These are phyloP conservation scores for Cordyceps sp. DNA, from an alignment of 2,329 filamentous ascomycete species.

Conservation along the genomic window DNA sequence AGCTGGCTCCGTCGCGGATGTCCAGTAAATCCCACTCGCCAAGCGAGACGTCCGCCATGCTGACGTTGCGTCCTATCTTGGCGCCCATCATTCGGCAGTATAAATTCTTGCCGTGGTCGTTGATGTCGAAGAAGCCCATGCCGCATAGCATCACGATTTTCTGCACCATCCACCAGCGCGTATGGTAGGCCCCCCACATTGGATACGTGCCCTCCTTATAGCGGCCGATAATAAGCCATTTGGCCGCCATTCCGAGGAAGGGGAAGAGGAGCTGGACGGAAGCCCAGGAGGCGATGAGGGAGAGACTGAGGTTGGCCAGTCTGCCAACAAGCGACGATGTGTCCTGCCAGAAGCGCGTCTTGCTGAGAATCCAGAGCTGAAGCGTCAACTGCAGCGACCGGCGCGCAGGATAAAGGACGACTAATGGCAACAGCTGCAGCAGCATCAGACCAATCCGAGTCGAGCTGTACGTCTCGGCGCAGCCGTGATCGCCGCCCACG, in stretches of 20 bases:
- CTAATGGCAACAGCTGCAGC: slow-evolving; percentile 31
- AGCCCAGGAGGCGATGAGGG: slow-evolving; percentile 23
- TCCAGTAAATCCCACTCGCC: slow-evolving; percentile 40
- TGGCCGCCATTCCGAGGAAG: slow-evolving; percentile 27
- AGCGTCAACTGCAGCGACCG: slow-evolving; percentile 32
- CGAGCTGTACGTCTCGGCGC: slow-evolving; percentile 27
- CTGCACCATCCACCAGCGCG: slow-evolving; percentile 40
- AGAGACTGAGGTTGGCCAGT: slow-evolving; percentile 28
- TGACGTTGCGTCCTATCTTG: slow-evolving; percentile 33
- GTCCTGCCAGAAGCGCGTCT: slow-evolving; percentile 21
- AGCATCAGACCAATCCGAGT: slow-evolving; percentile 30
- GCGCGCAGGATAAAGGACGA: slow-evolving; percentile 31
- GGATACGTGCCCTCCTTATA: slow-evolving; percentile 35
- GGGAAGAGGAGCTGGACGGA: slow-evolving; percentile 24
- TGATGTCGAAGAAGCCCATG: slow-evolving; percentile 24
- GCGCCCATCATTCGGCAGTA: slow-evolving; percentile 36
- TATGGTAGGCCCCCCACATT: slow-evolving; percentile 43
- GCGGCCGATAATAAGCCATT: slow-evolving; percentile 37
- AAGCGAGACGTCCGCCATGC: slow-evolving; percentile 22
- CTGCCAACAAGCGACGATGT: slow-evolving; percentile 23
- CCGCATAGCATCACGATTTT: slow-evolving; percentile 33
- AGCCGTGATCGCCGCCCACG: slow-evolving; percentile 12
- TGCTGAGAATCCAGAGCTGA: slow-evolving; percentile 29
- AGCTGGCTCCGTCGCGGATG: slow-evolving; percentile 29
- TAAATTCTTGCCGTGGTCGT: slow-evolving; percentile 19